phyloP scores from a whole-genome alignment of 129 eudicot genomes.

The Flaveria sonorensis region DNA sequence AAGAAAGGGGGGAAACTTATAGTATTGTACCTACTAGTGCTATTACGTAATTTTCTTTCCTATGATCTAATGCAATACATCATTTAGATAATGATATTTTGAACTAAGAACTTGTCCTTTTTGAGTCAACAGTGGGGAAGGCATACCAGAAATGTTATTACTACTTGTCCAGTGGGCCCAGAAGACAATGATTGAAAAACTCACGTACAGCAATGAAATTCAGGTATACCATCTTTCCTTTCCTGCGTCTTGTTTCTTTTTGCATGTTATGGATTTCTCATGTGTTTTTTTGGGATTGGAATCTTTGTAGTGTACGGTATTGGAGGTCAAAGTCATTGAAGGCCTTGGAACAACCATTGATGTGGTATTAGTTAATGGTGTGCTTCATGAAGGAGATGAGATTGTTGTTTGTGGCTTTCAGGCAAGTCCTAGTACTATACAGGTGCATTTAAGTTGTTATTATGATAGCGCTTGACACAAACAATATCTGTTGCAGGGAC shows the following conservation, averaged over 20 bases:
- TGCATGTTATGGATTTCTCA: neutral
- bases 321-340: constrained; percentile 98
- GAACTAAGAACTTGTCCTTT: constrained; percentile 8
- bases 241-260: neutral
- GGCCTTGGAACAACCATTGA: constrained; percentile 98
- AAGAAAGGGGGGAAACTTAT: constrained; percentile 88
- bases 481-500: constrained; percentile 54
- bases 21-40: constrained; percentile 98
- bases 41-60: constrained; percentile 52
- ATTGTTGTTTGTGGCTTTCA: constrained; percentile 96
- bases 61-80: neutral
- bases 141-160: constrained; percentile 80
- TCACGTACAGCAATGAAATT: constrained; percentile 67
- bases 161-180: constrained; percentile 90
- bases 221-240: constrained; percentile 49
- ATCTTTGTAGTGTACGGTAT: constrained; percentile 81
- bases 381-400: constrained; percentile 97
- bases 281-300: constrained; percentile 6
- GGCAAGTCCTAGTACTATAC: constrained; percentile 45
- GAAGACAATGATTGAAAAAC: constrained; percentile 87
- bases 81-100: constrained; percentile 2
- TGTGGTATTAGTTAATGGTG: constrained; percentile 93
- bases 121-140: constrained; percentile 80
- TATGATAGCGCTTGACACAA: constrained; percentile 20
- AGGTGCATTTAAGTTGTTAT: constrained; percentile 7